Base-by-base conservation (phyloP, 2,329 filamentous ascomycete genomes). In the Pyricularia pennisetigena region DNA sequence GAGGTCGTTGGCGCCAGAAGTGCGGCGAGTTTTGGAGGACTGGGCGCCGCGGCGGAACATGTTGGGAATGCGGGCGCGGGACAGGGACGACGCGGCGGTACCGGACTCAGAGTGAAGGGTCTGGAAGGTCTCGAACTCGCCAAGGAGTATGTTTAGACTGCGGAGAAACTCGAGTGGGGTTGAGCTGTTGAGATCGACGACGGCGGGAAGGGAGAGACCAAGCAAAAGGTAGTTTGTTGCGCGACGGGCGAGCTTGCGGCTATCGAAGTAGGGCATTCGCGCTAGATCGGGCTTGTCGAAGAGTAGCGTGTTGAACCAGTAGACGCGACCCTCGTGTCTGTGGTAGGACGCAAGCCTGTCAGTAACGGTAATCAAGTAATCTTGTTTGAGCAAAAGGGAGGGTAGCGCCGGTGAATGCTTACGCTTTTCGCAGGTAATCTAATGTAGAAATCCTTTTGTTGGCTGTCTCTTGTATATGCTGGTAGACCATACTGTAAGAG, bases 261-360 rank as follows among this genome's bases (percentile, higher is more conserved):
- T 82, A 69, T 96, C 91, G 76, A 96, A 94, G 76, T 93, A 97
- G 64, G 94, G 89, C 82, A 97, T 90, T 75, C 90, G 89, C 67
- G 86, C 82, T 41, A 98, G 84, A 77, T 97, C 93, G 32, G 86
- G 79, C 74, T 92, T 91, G 72, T 93, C 92, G 79, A 97, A 97
- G 75, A 97, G 90, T 70, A 97, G 87, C 0, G 95, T 97, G 80
- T 97, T 97, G 83, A 98, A 97, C 94, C 95, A 98, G 82, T 97
- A 98, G 61, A 97, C 89, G 69, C 93, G 89, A 70, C 94, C 94
- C 79, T 97, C 93, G 76, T 99, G 94, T 30, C 93, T 97, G 76
- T 67, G 68, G 30, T 24, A n/a, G 23, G 9, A 49, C 16, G 54
- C 26, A 20, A 8, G 41, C 35, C 59, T 26, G n/a, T 30, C 10